Base-by-base conservation (phyloP, 352 stramenopile genomes). In the Globisporangium emineosum region DNA sequence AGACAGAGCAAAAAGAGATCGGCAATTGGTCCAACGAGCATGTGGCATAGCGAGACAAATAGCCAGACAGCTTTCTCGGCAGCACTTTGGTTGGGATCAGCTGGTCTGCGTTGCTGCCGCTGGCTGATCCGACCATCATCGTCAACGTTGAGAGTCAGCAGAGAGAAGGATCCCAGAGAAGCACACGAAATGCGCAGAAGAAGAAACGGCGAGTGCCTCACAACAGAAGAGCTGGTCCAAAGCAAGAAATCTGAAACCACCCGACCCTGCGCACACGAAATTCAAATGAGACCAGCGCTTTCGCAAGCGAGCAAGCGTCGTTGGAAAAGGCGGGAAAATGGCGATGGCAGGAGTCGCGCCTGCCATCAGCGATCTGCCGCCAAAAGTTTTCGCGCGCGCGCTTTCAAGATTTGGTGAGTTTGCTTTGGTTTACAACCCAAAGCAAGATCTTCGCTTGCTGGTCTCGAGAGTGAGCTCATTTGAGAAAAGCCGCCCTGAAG, bases 381-480 rank as follows among this genome's bases (percentile, higher is more conserved):
- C 43, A 50, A 27, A 10, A 25, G 3, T 5, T 25, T 60, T 60
- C 32, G n/a, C 53, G 53, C 53, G 53, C 32, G 53, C n/a, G n/a
- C 35, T 60, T 49, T 60, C n/a, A 32, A 23, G 54, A 6, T 40
- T 62, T 53, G 40, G n/a, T n/a, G n/a, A n/a, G n/a, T n/a, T n/a
- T n/a, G n/a, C n/a, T n/a, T n/a, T n/a, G n/a, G n/a, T n/a, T n/a
- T n/a, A n/a, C 56, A 62, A 53, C 25, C 56, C 56, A 61, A 30
- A 40, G 27, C 50, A 57, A 40, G 27, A 56, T 56, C 17, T 1
- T 13, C 1, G n/a, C 2, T 12, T 2, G 27, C 17, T 57, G 27
- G 50, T 25, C 27, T 56, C 27, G 29, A 57, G 17, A 19, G 19
- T 19, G 30, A 29, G n/a, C 27, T 54, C 57, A 62, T 54, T 62